Base-by-base conservation (phyloP, 768 basidiomycete species). In the Panellus pusillus region DNA sequence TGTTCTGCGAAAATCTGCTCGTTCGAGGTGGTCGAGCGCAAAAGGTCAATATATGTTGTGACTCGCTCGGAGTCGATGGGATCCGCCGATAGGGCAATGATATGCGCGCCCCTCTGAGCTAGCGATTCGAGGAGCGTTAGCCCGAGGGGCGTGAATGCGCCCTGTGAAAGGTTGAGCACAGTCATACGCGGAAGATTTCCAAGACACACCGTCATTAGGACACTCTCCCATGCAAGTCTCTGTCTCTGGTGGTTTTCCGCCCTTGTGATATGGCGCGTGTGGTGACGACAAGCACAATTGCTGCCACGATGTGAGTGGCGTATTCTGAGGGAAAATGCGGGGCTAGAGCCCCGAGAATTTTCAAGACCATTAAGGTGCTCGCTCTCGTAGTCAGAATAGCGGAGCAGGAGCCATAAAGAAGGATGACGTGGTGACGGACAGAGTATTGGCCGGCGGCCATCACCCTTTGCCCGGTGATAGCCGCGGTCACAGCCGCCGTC, bases 1-100 rank as follows among this genome's bases (percentile, higher is more conserved):
- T 88, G 73, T 54, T 94, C 92, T 12, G 87, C 89, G 65, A 73
- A 93, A 49, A 95, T 82, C 48, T 86, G 73, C 58, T 90, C 83
- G 70, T 94, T 94, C 41, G 79, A 78, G 15, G 84, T 85, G 3
- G 84, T 79, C 0, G 78, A 75, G 41, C 89, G 84, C 24, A 94
- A 68, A 48, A 91, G 78, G 9, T 80, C 72, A 53, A 93, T 69
- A 41, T 92, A 74, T 41, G 86, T 75, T n/a, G 79, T 70, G 2
- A 85, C 77, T 20, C 79, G 63, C 28, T 79, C 66, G 0, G 82
- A 76, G 13, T 80, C 77, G 18, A 87, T 72, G 1, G 84, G 78
- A 39, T 82, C 75, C 0, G 81, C 76, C 0, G 87, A 79, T 18
- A 93, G 80, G 0, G 87, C 86, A 40, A 94, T 87, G 53, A 93